Percentiles rank a stretch among this genome's conserved stretches.
phyloP scores from a whole-genome alignment of 225 moss, liverwort and hornwort species.

The Physcomitrium patens region DNA sequence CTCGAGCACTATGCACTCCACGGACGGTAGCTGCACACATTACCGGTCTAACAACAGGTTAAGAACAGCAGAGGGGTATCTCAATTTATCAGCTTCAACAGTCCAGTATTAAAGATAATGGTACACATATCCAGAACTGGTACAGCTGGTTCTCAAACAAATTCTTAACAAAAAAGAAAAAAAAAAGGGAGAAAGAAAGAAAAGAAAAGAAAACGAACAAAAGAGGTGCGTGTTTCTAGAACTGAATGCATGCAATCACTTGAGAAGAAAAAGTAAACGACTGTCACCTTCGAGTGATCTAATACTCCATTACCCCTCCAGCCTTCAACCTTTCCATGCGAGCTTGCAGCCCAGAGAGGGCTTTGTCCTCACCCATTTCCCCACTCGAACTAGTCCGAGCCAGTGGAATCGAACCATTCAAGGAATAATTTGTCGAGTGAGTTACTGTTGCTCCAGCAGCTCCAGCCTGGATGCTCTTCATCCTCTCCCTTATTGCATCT shows the following conservation, averaged over 20 bases:
- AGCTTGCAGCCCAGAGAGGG: slow-evolving; percentile 92
- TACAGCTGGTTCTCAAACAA: slow-evolving; percentile 27
- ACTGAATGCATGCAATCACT: slow-evolving; percentile 2
- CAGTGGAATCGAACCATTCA: slow-evolving; percentile 48
- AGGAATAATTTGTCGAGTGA: slow-evolving; percentile 39
- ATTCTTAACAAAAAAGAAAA: slow-evolving; percentile 34
- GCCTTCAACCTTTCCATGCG: slow-evolving; percentile 95
- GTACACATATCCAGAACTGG: slow-evolving; percentile 45
- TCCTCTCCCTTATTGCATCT: slow-evolving; percentile 94
- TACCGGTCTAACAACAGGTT: neutral
- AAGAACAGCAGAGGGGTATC: slow-evolving; percentile 27
- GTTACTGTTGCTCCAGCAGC: slow-evolving; percentile 63
- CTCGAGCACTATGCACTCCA: slow-evolving; percentile 18
- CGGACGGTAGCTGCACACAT: slow-evolving; percentile 1
- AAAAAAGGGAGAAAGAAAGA: neutral
- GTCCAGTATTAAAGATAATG: slow-evolving; percentile 48
- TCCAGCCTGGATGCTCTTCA: slow-evolving; percentile 98
- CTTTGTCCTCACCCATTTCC: slow-evolving; percentile 64
- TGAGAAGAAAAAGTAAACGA: slow-evolving; percentile 13
- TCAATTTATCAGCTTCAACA: slow-evolving; percentile 33
- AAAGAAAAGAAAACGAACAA: neutral
- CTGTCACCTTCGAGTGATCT: slow-evolving; percentile 51
- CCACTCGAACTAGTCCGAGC: slow-evolving; percentile 54
- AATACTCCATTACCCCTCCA: slow-evolving; percentile 63
- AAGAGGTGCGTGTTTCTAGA: neutral